Conservation (phyloP, 345 rosid species). For the Brassica rapa region DNA sequence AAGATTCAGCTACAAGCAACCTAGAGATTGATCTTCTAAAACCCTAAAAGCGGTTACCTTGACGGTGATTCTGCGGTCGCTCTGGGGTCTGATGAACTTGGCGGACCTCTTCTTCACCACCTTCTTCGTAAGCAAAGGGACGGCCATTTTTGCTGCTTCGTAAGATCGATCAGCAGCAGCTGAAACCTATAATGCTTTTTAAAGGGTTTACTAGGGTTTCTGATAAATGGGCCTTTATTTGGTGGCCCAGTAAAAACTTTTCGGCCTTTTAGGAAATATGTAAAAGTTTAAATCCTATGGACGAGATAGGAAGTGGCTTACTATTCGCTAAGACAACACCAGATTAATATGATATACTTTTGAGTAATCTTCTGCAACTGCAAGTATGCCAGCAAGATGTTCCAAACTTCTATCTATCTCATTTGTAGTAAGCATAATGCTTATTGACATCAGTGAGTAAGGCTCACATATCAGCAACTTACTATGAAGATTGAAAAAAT, state of each 20-base stretch:
- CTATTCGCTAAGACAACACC: neutral
- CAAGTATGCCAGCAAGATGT: neutral
- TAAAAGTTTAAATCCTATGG: neutral
- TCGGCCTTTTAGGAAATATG: neutral
- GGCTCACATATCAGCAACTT: neutral
- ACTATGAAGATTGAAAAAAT: neutral
- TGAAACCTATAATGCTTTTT: slow-evolving; percentile 16
- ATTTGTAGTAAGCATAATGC: neutral
- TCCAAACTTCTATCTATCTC: neutral
- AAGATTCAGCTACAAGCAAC: neutral
- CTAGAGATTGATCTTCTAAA: neutral
- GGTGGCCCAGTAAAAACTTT: neutral
- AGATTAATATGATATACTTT: neutral
- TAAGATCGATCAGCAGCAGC: slow-evolving; percentile 18
- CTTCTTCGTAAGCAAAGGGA: slow-evolving; percentile 69
- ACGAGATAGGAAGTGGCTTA: neutral
- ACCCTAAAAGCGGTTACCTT: slow-evolving; percentile 49
- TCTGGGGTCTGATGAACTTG: slow-evolving; percentile 78
- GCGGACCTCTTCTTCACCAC: slow-evolving; percentile 78
- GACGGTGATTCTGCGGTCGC: slow-evolving; percentile 74
- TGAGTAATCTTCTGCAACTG: neutral
- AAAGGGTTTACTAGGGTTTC: slow-evolving; percentile 31
- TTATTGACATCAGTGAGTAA: neutral
- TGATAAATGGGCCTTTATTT: neutral
- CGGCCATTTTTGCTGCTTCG: slow-evolving; percentile 61